Evolutionary conservation across 352 stramenopile genomes (phyloP).

Genomic region (Phytophthora fragariaefolia): DNA sequence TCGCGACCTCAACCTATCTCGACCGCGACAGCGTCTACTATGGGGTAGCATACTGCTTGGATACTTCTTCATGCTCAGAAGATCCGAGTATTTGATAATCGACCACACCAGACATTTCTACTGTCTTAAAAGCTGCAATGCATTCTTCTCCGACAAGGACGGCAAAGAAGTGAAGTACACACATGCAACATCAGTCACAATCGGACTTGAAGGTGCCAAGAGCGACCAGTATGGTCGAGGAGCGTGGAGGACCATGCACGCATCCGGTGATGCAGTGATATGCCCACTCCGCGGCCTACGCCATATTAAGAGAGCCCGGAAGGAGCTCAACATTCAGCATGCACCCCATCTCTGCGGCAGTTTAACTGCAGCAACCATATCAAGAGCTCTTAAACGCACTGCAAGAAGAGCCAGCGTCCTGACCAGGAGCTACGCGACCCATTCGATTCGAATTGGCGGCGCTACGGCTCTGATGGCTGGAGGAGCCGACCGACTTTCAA

Average conservation of each 20-base stretch:
- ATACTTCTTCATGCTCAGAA: conserved; percentile 23
- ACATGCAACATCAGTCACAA: conserved; percentile 6
- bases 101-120: neutral
- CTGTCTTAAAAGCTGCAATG: conserved; percentile 21
- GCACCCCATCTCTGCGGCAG: conserved; percentile 7
- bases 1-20: conserved; percentile 13
- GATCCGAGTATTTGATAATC: conserved; percentile 13
- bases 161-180: neutral
- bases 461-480: conserved; percentile 16
- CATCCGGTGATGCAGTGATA: conserved; percentile 8
- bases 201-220: conserved; percentile 18
- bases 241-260: conserved; percentile 18
- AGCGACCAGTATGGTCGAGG: conserved; percentile 26
- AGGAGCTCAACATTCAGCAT: neutral
- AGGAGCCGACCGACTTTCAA: conserved; percentile 12
- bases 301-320: conserved; percentile 2
- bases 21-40: conserved; percentile 6
- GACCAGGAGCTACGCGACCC: conserved; percentile 3
- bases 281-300: conserved; percentile 6
- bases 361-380: conserved; percentile 5
- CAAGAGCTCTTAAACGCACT: conserved; percentile 2
- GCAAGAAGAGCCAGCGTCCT: conserved; percentile 1
- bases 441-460: conserved; percentile 29
- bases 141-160: conserved; percentile 21
- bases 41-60: no score